phyloP scores from a whole-genome alignment of 2,329 filamentous ascomycete species.

The Hypoxylon sp. region DNA sequence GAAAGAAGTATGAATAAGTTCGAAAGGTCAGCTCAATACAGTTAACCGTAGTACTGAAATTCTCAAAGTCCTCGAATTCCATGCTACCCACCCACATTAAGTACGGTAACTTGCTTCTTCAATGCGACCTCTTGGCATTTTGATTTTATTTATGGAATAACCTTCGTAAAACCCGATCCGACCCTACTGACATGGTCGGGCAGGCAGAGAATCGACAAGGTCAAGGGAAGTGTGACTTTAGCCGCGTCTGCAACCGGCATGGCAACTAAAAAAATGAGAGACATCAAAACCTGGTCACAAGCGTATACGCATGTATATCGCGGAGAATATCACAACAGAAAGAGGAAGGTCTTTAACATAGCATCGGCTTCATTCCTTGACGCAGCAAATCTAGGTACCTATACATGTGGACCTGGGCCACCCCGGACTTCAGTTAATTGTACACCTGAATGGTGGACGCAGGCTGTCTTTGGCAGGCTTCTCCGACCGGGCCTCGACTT shows the following conservation, averaged over 20 bases:
- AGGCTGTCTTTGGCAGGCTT: constrained; percentile 36
- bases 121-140: constrained; percentile 24
- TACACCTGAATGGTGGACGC: neutral
- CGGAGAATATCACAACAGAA: constrained; percentile 4
- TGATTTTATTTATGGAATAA: constrained; percentile 9
- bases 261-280: neutral
- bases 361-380: constrained; percentile 15
- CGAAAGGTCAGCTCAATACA: too few species aligned
- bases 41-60: too few species aligned
- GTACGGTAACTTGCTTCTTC: neutral
- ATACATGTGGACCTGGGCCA: constrained; percentile 2
- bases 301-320: constrained; percentile 6
- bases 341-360: constrained; percentile 19
- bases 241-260: constrained; percentile 22
- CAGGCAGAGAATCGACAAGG: constrained; percentile 5
- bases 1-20: too few species aligned
- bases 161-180: constrained; percentile 3
- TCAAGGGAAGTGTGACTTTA: constrained; percentile 20
- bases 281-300: neutral
- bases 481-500: constrained; percentile 23
- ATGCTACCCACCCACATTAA: constrained; percentile 1
- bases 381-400: constrained; percentile 6
- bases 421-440: too few species aligned
- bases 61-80: too few species aligned
- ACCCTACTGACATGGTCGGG: constrained; percentile 8